Evolutionary conservation across 345 rosid species (phyloP).

Genomic region (Gossypium herbaceum): DNA sequence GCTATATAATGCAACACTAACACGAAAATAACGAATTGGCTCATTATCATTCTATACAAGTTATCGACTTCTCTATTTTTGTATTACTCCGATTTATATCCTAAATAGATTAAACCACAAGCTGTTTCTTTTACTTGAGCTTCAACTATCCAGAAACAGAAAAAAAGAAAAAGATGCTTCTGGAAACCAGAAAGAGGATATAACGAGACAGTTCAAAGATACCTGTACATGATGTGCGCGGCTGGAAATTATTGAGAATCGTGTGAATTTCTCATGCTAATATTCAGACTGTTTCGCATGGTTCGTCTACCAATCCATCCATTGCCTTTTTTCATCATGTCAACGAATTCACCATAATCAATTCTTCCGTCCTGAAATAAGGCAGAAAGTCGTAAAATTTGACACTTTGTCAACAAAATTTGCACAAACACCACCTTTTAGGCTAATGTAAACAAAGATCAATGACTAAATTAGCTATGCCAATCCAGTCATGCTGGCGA

Average conservation of each 20-base stretch:
- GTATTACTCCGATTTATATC: neutral
- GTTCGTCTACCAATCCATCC: slow-evolving; percentile 95
- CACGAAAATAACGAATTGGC: neutral
- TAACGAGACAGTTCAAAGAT: neutral
- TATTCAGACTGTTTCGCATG: slow-evolving; percentile 84
- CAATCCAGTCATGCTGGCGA: neutral
- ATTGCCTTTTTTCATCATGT: slow-evolving; percentile 97
- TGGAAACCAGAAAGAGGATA: neutral
- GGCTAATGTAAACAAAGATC: slow-evolving; percentile 16
- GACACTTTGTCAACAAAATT: neutral
- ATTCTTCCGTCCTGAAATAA: slow-evolving; percentile 82
- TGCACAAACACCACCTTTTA: neutral
- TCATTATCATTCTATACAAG: too few species aligned
- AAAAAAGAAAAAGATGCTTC: too few species aligned
- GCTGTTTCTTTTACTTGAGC: neutral
- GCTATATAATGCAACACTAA: neutral
- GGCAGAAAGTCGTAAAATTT: neutral
- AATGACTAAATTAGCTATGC: neutral
- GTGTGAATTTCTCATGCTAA: slow-evolving; percentile 84
- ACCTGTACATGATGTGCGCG: slow-evolving; percentile 30
- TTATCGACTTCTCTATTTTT: neutral
- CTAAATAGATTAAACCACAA: neutral
- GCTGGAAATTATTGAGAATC: slow-evolving; percentile 31
- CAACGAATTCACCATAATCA: slow-evolving; percentile 94
- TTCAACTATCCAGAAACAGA: neutral